phyloP scores from a whole-genome alignment of 805 yeast species.

The Candida vartiovaarae region DNA sequence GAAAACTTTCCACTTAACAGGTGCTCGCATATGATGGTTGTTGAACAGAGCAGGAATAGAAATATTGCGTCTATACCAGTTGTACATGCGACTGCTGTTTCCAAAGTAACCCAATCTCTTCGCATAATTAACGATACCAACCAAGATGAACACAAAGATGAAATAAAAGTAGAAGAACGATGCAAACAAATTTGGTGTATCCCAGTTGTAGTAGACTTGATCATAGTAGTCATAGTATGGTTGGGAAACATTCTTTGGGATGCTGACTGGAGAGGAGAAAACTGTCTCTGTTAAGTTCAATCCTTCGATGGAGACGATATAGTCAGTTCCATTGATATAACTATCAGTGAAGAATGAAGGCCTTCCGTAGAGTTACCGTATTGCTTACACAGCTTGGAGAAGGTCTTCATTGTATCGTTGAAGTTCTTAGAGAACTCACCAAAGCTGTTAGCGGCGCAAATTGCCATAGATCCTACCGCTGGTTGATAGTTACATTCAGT shows the following conservation, averaged over 20 bases:
- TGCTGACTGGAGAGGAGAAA: slow-evolving; percentile 10
- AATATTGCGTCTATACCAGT: slow-evolving; percentile 15
- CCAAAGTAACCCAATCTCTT: slow-evolving; percentile 17
- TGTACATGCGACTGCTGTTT: slow-evolving; percentile 10
- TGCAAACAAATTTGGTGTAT: slow-evolving; percentile 16
- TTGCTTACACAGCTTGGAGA: neutral
- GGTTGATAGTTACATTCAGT: slow-evolving; percentile 12
- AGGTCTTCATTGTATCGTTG: slow-evolving; percentile 7
- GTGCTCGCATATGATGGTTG: slow-evolving; percentile 11
- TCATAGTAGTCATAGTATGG: slow-evolving; percentile 3
- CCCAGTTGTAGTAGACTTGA: slow-evolving; percentile 13
- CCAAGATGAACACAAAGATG: slow-evolving; percentile 31
- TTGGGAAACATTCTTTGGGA: neutral
- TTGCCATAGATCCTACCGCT: slow-evolving; percentile 7
- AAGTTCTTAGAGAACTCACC: slow-evolving; percentile 8
- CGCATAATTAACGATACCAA: slow-evolving; percentile 27
- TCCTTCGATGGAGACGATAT: slow-evolving; percentile 6
- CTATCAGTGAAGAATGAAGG: slow-evolving; percentile 17
- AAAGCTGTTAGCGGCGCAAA: slow-evolving; percentile 8
- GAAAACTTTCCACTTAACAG: slow-evolving; percentile 1
- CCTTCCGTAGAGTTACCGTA: neutral
- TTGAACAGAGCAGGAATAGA: slow-evolving; percentile 18
- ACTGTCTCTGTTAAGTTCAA: slow-evolving; percentile 5
- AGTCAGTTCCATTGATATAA: slow-evolving; percentile 26
- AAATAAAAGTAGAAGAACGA: slow-evolving; percentile 33